Base-by-base conservation (phyloP, 495 filamentous ascomycete species). In the Friedmanniomyces simplex region DNA sequence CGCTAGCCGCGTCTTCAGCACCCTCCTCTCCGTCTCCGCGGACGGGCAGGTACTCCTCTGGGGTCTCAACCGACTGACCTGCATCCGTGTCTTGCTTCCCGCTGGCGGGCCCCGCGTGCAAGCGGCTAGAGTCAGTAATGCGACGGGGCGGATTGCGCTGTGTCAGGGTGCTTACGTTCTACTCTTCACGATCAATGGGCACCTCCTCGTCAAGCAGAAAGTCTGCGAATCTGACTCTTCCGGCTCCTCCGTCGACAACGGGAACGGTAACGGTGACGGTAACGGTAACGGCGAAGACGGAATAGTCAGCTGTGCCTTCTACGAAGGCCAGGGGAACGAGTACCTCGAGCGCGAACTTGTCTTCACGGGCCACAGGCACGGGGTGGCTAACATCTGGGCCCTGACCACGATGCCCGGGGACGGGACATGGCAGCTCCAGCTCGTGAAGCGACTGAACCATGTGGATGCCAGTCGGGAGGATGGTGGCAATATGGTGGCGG, bases 141-240 rank as follows among this genome's bases (percentile, higher is more conserved):
- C 89, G 7, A 87, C 85, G 0, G 93, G 94, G 11, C 83, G 89
- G 60, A 88, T 98, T 46, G 80, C 91, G 70, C 74, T 97, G 34
- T 91, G 89, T 69, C 80, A 82, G 28, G 87, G 86, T 2, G 77
- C 79, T 22, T 77, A 84, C 39, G 72, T 95, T 39, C 69, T 82
- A 8, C 69, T 98, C n/a, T 96, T 86, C 68, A 93, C 88, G 0
- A 76, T 98, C 24, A 98, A 98, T 63, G 93, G 93, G 10, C 79
- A 86, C 25, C 59, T 90, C 0, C 70, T 97, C 13, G 75, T 96
- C 1, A 83, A 91, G 53, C 87, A 95, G 66, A 82, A 82, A 28
- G 80, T 94, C 2, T 89, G 86, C 54, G 79, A 82, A 1, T 46
- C 54, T 4, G 10, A 32, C 28, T 10, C 28, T 10, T 3, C 3